Evolutionary conservation across 352 stramenopile species (phyloP), one percentile per base, ranked within the genome.

Genomic region (Phytophthora hybrid): DNA sequence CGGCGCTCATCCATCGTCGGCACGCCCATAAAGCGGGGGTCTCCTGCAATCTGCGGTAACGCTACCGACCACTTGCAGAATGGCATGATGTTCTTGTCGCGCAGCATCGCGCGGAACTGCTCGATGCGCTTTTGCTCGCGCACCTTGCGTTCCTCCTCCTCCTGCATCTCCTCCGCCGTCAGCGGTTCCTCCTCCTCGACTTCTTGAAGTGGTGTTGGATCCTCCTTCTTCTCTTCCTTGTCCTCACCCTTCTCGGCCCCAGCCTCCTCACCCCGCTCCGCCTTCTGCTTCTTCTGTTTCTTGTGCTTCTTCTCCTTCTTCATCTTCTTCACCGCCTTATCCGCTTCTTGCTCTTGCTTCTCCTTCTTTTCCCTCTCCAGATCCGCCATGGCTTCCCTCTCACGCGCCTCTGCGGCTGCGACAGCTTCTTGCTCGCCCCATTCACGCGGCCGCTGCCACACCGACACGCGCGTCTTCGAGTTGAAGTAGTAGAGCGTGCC

Each of bases 401-500:
- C 23, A 10, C 19, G 60, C 52, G 68, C 52, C 52, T 63, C 61
- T 60, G 39, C 41, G 49, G 59, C n/a, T n/a, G n/a, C n/a, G n/a
- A n/a, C n/a, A n/a, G n/a, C 21, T 51, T 68, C 68, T 26, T 10
- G 23, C 44, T 68, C 60, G 23, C 81, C 84, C 89, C 89, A 96
- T 18, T 93, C 80, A 10, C 68, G 70, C 3, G 89, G 89, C 18
- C 84, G 82, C 72, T 93, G 86, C 89, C 89, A 96, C 49, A 85
- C 78, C 1, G 87, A 94, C 58, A 73, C 74, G 14, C 84, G 82
- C 6, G 86, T 91, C 63, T 87, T 89, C 5, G 84, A 66, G 53
- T 96, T 91, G 60, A 94, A 94, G 66, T 94, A 96, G 59, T 94
- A 96, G 29, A 94, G 65, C 47, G 87, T 91, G 2, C 83, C 89